Evolutionary conservation across 2,329 filamentous ascomycete genomes (phyloP).

Genomic region (Penicillium brasilianum): DNA sequence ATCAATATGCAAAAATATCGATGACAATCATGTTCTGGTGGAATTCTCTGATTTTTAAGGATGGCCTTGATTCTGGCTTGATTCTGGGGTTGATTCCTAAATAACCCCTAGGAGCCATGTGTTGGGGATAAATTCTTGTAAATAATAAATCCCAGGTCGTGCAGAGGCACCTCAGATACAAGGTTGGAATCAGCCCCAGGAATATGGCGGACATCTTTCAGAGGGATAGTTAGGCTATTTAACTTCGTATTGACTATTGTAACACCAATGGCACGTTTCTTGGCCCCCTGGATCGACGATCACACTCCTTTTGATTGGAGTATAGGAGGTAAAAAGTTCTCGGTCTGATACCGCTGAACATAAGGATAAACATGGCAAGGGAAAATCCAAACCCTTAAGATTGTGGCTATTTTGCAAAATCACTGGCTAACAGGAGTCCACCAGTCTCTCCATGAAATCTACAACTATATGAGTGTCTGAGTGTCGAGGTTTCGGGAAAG

Average conservation of each 20-base stretch:
- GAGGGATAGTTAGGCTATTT: background rate
- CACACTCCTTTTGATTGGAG: background rate
- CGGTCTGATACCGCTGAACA: background rate
- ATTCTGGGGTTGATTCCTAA: background rate
- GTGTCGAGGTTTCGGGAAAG: constrained; percentile 3
- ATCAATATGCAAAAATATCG: constrained; percentile 1
- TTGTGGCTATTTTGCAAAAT: constrained; percentile 4
- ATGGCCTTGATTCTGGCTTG: no score
- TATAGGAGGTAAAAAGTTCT: no score
- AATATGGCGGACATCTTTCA: constrained; percentile 4
- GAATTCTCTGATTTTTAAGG: background rate
- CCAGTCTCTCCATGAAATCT: constrained; percentile 2
- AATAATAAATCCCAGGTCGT: constrained; percentile 1
- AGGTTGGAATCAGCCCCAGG: constrained; percentile 1
- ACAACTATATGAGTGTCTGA: background rate
- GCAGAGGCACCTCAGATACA: background rate
- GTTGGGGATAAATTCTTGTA: background rate
- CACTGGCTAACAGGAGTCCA: constrained; percentile 3
- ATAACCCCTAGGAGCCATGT: background rate
- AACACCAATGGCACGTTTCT: constrained; percentile 4
- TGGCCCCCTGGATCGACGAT: background rate
- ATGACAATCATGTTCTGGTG: background rate
- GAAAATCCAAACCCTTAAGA: background rate
- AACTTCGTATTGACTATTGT: background rate
- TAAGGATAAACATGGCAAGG: background rate